phyloP scores from a whole-genome alignment of 2,329 filamentous ascomycete species.

The Colletotrichum orchidophilum region DNA sequence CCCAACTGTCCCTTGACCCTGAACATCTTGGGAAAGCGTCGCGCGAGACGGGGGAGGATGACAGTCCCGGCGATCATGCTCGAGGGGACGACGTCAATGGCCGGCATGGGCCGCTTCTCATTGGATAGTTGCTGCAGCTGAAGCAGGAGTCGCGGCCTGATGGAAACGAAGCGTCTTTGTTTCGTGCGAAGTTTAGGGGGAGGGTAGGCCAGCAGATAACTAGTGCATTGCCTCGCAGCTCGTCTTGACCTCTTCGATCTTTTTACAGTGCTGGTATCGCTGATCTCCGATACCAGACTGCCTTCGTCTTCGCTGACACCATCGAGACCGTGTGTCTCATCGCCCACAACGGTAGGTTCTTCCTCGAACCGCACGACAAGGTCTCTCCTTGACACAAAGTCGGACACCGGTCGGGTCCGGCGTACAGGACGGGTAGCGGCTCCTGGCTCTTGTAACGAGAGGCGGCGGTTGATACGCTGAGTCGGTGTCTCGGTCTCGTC shows the following conservation, averaged over 20 bases:
- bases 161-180: conserved; percentile 72
- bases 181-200: conserved; percentile 66
- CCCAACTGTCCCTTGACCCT: conserved; percentile 70
- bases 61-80: conserved; percentile 64
- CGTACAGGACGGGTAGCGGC: conserved; percentile 30
- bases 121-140: conserved; percentile 75
- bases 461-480: conserved; percentile 15
- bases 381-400: conserved; percentile 49
- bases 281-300: conserved; percentile 55
- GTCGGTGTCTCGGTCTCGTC: neutral
- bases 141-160: conserved; percentile 74
- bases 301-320: conserved; percentile 60
- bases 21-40: conserved; percentile 71
- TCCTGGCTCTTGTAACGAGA: conserved; percentile 23
- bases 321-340: conserved; percentile 30
- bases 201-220: conserved; percentile 75
- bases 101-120: conserved; percentile 70
- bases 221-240: conserved; percentile 64
- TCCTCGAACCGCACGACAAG: conserved; percentile 59
- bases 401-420: conserved; percentile 47
- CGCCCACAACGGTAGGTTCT: conserved; percentile 42
- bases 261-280: conserved; percentile 54
- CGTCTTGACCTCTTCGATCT: conserved; percentile 33
- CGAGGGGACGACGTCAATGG: conserved; percentile 78
- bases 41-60: conserved; percentile 67